Evolutionary conservation across 1,139 yeast species (phyloP).

Genomic region (Kodamaea sp.): DNA sequence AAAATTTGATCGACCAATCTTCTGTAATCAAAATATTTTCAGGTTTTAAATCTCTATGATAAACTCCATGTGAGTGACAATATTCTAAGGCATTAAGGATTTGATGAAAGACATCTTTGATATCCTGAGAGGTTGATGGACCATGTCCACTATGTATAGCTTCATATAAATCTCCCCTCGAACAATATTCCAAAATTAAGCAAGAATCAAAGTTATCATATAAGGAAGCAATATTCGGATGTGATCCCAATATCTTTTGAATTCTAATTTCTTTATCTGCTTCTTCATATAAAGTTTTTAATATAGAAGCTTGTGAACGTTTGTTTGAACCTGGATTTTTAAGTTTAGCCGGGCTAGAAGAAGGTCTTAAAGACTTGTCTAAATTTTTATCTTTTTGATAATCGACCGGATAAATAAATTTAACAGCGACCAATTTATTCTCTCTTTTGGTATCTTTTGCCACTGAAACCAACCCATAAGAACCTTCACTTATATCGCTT

Average conservation of each 20-base stretch:
- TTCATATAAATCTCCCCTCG: slow-evolving; percentile 91
- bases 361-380: slow-evolving; percentile 21
- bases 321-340: slow-evolving; percentile 7
- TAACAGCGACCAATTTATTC: slow-evolving; percentile 71
- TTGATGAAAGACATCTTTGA: slow-evolving; percentile 73
- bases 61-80: slow-evolving; percentile 71
- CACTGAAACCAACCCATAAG: slow-evolving; percentile 86
- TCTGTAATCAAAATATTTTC: slow-evolving; percentile 79
- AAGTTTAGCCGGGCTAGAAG: slow-evolving; percentile 39
- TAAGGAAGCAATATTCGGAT: slow-evolving; percentile 61
- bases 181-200: slow-evolving; percentile 80
- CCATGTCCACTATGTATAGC: slow-evolving; percentile 81
- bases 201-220: slow-evolving; percentile 78
- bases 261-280: slow-evolving; percentile 78
- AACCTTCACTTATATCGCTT: slow-evolving; percentile 84
- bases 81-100: slow-evolving; percentile 73
- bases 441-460: slow-evolving; percentile 61
- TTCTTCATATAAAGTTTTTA: slow-evolving; percentile 49
- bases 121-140: slow-evolving; percentile 71
- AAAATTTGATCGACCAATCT: slow-evolving; percentile 76
- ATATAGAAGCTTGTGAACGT: slow-evolving; percentile 22
- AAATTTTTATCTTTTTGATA: slow-evolving; percentile 26
- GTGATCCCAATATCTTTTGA: slow-evolving; percentile 64
- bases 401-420: slow-evolving; percentile 61
- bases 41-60: slow-evolving; percentile 87